A percentile compares a stretch with the other conserved stretches of the same genome.
Conservation (phyloP, 495 filamentous ascomycete genomes). For the Tricharina praecox region DNA sequence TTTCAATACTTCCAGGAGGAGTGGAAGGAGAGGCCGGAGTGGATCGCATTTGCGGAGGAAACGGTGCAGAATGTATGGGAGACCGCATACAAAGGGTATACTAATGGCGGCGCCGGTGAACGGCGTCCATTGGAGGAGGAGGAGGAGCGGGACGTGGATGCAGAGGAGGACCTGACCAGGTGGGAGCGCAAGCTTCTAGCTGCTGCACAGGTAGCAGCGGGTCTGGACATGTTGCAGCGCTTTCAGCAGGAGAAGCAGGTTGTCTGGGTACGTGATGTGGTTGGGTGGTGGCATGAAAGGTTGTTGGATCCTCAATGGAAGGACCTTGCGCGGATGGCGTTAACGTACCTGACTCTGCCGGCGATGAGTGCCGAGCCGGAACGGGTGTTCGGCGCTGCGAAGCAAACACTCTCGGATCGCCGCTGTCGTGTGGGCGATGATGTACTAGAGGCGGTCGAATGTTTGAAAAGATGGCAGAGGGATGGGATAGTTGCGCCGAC, state of each 20-base stretch:
- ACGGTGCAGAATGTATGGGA: neutral
- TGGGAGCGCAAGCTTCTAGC: too few relatives aligned
- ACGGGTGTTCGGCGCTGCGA: neutral
- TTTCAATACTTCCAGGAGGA: neutral
- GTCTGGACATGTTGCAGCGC: neutral
- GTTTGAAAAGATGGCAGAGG: neutral
- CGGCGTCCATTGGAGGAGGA: neutral
- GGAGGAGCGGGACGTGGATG: neutral
- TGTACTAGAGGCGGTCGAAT: neutral
- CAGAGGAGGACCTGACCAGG: neutral
- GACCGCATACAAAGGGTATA: neutral
- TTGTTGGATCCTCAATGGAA: neutral
- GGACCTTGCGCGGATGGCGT: neutral
- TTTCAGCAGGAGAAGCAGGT: neutral
- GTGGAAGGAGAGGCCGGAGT: neutral
- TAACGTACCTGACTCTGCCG: neutral
- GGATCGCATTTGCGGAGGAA: neutral
- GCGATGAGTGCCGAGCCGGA: neutral
- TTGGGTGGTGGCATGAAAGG: neutral
- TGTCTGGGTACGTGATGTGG: neutral
- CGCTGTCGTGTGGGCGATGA: constrained; percentile 8
- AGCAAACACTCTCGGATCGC: neutral
- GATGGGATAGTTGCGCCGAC: neutral
- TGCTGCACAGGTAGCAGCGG: too few relatives aligned
- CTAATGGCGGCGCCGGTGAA: neutral